phyloP scores from a whole-genome alignment of 1,284 basidiomycete genomes.

The Boletellus sp. region DNA sequence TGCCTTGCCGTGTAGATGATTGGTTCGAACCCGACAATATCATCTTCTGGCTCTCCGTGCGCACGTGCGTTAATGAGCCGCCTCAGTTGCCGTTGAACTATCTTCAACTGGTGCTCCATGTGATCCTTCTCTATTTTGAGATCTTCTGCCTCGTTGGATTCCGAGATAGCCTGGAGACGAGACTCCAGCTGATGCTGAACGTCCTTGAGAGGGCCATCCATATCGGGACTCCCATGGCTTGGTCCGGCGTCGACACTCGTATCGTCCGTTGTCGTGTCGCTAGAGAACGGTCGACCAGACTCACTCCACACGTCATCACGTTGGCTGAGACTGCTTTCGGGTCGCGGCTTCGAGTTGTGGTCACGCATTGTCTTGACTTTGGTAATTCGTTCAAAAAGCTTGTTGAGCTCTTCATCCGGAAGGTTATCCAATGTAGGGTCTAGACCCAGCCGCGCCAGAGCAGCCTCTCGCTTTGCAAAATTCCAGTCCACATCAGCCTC shows the following conservation, averaged over 20 bases:
- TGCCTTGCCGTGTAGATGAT: conserved; percentile 80
- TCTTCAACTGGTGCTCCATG: conserved; percentile 82
- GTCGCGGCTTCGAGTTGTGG: conserved; percentile 65
- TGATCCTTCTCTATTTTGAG: conserved; percentile 85
- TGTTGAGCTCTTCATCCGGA: conserved; percentile 90
- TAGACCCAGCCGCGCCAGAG: conserved; percentile 75
- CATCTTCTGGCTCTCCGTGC: conserved; percentile 66
- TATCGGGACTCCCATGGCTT: conserved; percentile 64
- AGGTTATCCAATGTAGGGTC: conserved; percentile 87
- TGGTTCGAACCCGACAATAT: conserved; percentile 65
- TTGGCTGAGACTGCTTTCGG: conserved; percentile 81
- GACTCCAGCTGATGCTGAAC: conserved; percentile 71
- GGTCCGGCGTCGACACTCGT: conserved; percentile 73
- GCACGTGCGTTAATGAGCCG: conserved; percentile 77
- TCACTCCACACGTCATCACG: conserved; percentile 87
- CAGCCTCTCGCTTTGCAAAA: conserved; percentile 89
- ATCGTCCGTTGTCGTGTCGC: conserved; percentile 77
- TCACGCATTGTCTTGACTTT: conserved; percentile 89
- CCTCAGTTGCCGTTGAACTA: conserved; percentile 81
- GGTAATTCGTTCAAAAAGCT: conserved; percentile 87
- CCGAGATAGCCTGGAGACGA: conserved; percentile 69
- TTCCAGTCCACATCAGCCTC: conserved; percentile 87
- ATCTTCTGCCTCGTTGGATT: conserved; percentile 76
- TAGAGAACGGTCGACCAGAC: conserved; percentile 66
- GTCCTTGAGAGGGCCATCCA: conserved; percentile 61